Percentiles rank a stretch among this genome's conserved stretches.
phyloP scores from a whole-genome alignment of 768 basidiomycete species.

The Obba rivulosa region DNA sequence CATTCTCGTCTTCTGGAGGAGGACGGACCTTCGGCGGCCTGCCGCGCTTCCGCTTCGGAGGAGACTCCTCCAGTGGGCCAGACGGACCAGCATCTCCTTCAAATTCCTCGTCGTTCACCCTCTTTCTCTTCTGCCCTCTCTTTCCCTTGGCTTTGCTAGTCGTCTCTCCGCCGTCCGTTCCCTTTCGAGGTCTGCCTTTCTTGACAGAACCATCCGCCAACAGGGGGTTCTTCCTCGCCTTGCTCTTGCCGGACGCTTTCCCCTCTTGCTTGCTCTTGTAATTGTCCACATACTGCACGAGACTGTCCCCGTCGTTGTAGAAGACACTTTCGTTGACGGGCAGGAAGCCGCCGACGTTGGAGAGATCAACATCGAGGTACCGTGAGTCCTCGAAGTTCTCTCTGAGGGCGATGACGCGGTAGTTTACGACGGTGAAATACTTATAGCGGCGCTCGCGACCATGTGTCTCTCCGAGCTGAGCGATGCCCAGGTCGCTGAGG shows the following conservation, averaged over 20 bases:
- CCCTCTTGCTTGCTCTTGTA: constrained; percentile 32
- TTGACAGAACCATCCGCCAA: constrained; percentile 49
- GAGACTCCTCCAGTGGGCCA: constrained; percentile 3
- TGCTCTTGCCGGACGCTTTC: constrained; percentile 2
- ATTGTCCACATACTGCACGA: constrained; percentile 44
- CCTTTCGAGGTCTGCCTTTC: constrained; percentile 53
- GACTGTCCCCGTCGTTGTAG: constrained; percentile 39
- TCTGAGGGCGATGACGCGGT: constrained; percentile 51
- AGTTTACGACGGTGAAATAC: constrained; percentile 73
- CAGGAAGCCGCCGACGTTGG: constrained; percentile 50
- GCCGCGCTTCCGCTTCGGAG: constrained; percentile 19
- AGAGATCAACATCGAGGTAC: constrained; percentile 42
- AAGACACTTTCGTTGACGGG: constrained; percentile 43
- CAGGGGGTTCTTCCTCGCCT: constrained; percentile 40
- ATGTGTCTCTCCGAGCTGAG: constrained; percentile 71
- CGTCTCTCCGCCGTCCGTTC: constrained; percentile 11
- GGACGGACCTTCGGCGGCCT: constrained; percentile 26
- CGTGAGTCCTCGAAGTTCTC: constrained; percentile 59
- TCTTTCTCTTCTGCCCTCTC: constrained; percentile 29
- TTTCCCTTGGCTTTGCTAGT: constrained; percentile 7
- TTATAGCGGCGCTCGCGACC: constrained; percentile 85
- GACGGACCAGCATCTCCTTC: background rate
- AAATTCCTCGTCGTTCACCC: constrained; percentile 20
- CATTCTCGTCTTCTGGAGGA: background rate
- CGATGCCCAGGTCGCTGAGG: constrained; percentile 64